These are phyloP conservation scores for Microcyclospora tardicrescens DNA, from an alignment of 2,329 filamentous ascomycete genomes.

Conservation along the genomic window DNA sequence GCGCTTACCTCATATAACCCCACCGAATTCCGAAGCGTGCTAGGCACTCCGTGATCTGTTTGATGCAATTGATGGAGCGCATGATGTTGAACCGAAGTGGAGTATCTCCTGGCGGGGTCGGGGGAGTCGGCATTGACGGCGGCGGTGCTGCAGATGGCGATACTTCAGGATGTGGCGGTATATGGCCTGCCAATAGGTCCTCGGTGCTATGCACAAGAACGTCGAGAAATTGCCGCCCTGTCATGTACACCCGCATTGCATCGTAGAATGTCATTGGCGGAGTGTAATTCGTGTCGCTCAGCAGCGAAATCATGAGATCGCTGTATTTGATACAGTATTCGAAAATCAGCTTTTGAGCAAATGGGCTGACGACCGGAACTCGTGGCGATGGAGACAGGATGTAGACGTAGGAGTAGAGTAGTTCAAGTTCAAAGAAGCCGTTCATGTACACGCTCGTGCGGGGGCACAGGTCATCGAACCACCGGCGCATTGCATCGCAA, in stretches of 20 bases:
- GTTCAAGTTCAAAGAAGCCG: constrained; percentile 72
- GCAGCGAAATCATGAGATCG: constrained; percentile 56
- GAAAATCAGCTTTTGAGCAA: constrained; percentile 66
- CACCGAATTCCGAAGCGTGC: constrained; percentile 35
- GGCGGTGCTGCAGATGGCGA: constrained; percentile 25
- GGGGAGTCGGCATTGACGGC: constrained; percentile 21
- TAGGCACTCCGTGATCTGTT: constrained; percentile 34
- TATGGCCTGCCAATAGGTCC: constrained; percentile 25
- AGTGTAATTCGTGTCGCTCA: constrained; percentile 44
- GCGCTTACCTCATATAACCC: constrained; percentile 30
- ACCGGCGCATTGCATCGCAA: constrained; percentile 64
- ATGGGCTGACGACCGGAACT: constrained; percentile 59
- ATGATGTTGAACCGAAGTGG: constrained; percentile 22
- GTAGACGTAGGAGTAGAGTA: constrained; percentile 84
- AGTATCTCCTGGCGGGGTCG: constrained; percentile 16
- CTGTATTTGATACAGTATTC: constrained; percentile 78
- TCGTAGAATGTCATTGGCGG: constrained; percentile 79
- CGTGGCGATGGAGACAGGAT: constrained; percentile 69
- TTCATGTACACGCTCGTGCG: constrained; percentile 52
- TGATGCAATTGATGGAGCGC: constrained; percentile 34
- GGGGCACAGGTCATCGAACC: constrained; percentile 64
- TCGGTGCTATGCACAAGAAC: constrained; percentile 43
- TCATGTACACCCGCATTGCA: constrained; percentile 68
- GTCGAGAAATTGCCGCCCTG: constrained; percentile 44
- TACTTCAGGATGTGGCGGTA: constrained; percentile 28